These are phyloP conservation scores for Dipteronia dyeriana DNA, from an alignment of 345 rosid species.

Conservation along the genomic window DNA sequence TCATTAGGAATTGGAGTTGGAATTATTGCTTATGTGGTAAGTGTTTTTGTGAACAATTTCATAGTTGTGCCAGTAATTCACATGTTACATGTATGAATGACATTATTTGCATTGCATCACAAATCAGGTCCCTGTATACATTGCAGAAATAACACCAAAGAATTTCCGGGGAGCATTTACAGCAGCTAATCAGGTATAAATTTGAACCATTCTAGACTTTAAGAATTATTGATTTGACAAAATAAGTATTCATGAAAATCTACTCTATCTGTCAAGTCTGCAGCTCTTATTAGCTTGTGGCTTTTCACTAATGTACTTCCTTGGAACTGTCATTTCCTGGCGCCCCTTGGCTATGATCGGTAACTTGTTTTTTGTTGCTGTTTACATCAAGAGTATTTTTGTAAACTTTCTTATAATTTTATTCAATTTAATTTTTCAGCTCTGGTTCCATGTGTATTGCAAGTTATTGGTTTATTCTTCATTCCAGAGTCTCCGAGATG, in stretches of 20 bases:
- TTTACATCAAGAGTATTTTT: no score
- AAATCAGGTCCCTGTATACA: constrained; percentile 25
- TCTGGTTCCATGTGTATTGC: no score
- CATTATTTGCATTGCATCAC: neutral
- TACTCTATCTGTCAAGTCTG: constrained; percentile 2
- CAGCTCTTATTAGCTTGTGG: constrained; percentile 23
- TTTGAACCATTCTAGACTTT: neutral
- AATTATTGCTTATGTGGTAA: constrained; percentile 40
- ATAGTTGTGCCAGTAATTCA: neutral
- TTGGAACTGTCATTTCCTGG: constrained; percentile 20
- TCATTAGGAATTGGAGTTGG: constrained; percentile 29
- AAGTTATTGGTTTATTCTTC: no score
- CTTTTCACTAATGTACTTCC: neutral
- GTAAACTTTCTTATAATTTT: no score
- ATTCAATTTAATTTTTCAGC: no score
- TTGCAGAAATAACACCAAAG: constrained; percentile 36
- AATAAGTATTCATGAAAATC: neutral
- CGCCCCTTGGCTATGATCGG: constrained; percentile 15
- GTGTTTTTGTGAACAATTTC: neutral
- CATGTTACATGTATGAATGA: neutral
- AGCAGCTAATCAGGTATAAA: constrained; percentile 15
- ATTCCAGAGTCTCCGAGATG: no score
- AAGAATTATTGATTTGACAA: neutral
- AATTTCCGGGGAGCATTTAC: constrained; percentile 23
- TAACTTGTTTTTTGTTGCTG: no score